Evolutionary conservation across 2,329 filamentous ascomycete genomes (phyloP).

Genomic region (Purpureocillium takamizusanense): DNA sequence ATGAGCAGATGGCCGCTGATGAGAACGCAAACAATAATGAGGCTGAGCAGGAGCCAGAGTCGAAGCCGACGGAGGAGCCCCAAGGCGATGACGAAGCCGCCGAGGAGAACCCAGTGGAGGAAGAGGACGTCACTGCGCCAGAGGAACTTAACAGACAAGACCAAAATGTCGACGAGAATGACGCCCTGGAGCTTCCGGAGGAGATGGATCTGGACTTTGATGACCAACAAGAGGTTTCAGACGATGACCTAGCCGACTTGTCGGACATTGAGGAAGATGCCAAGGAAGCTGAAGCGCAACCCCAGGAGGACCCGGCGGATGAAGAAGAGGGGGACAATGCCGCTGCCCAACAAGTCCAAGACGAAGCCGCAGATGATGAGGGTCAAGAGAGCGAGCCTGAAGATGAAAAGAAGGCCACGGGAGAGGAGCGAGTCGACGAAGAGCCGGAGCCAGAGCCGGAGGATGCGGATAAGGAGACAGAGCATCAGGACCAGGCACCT

Average conservation of each 20-base stretch:
- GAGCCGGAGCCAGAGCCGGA: constrained; percentile 19
- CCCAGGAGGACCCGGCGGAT: constrained; percentile 26
- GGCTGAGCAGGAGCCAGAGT: constrained; percentile 39
- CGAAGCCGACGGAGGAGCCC: constrained; percentile 25
- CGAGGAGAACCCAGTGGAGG: constrained; percentile 41
- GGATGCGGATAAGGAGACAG: constrained; percentile 11
- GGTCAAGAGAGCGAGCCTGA: constrained; percentile 52
- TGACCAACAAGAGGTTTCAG: constrained; percentile 49
- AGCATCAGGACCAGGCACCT: constrained; percentile 30
- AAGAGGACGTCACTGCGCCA: constrained; percentile 45
- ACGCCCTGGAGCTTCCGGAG: constrained; percentile 75
- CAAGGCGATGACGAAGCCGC: constrained; percentile 34
- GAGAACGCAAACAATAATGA: constrained; percentile 45
- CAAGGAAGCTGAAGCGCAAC: constrained; percentile 25
- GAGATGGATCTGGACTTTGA: constrained; percentile 81
- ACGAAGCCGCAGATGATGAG: constrained; percentile 25
- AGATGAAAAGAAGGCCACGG: constrained; percentile 34
- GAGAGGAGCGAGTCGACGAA: constrained; percentile 44
- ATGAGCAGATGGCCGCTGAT: constrained; percentile 50
- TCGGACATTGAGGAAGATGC: constrained; percentile 38
- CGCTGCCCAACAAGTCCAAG: constrained; percentile 25
- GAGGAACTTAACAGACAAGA: constrained; percentile 54
- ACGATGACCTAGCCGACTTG: constrained; percentile 50
- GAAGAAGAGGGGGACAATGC: constrained; percentile 27
- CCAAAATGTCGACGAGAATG: constrained; percentile 71